Conservation (phyloP, 441 rosid genomes). For the Pelargonium hybrid region DNA sequence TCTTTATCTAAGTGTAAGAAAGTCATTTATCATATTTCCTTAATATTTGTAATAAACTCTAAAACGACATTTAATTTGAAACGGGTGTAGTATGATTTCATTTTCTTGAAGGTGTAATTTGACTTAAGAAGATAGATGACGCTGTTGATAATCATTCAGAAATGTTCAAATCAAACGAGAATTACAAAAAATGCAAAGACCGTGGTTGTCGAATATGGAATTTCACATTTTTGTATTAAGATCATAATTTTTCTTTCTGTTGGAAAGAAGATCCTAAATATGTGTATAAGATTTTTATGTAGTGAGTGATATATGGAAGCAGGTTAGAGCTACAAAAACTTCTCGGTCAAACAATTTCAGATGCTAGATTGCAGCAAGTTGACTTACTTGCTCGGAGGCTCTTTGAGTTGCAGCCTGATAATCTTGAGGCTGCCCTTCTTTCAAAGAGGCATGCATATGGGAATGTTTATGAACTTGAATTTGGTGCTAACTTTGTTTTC, state of each 20-base stretch:
- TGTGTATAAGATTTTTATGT: background rate
- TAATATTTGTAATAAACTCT: no score
- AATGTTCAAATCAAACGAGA: background rate
- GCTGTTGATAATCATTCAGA: no score
- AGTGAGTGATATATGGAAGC: slow-evolving; percentile 21
- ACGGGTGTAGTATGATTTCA: background rate
- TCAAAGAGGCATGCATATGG: slow-evolving; percentile 31
- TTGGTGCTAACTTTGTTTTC: slow-evolving; percentile 70
- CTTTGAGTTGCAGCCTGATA: slow-evolving; percentile 42
- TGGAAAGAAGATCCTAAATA: background rate
- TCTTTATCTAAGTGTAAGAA: no score
- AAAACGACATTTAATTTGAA: no score
- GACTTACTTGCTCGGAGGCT: slow-evolving; percentile 51
- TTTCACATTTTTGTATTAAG: background rate
- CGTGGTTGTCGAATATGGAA: background rate
- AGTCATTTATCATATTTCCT: no score
- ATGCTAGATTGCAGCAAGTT: slow-evolving; percentile 40
- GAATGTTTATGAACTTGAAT: slow-evolving; percentile 40
- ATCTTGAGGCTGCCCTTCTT: slow-evolving; percentile 22
- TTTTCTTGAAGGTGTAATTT: background rate
- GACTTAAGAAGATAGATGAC: no score
- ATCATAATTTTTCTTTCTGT: background rate
- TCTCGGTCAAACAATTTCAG: slow-evolving; percentile 53
- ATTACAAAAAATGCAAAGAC: background rate
- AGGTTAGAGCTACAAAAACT: slow-evolving; percentile 65